Evolutionary conservation across 495 filamentous ascomycete species (phyloP).

Genomic region (Ramalina peruviana): DNA sequence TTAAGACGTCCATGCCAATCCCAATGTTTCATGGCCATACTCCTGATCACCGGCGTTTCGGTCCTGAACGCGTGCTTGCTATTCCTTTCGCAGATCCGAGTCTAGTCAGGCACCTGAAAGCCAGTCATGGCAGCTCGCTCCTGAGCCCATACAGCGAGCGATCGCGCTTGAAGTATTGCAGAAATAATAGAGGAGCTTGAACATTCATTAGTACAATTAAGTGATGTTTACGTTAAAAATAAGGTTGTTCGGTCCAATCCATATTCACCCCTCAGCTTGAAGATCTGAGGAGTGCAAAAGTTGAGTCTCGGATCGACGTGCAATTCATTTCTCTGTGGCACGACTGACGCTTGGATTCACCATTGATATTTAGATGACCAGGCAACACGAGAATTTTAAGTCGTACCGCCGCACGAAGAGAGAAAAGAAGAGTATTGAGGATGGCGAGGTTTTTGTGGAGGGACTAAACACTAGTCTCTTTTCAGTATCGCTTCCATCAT

Average conservation of each 20-base stretch:
- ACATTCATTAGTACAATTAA: too few species aligned
- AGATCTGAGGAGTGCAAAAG: neutral
- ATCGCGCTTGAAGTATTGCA: too few species aligned
- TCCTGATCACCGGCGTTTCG: too few species aligned
- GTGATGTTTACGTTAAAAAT: too few species aligned
- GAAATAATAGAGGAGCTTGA: neutral
- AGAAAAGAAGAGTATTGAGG: slow-evolving; percentile 25
- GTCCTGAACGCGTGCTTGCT: too few species aligned
- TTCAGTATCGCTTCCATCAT: neutral
- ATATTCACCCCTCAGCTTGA: slow-evolving; percentile 11
- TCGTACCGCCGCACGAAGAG: slow-evolving; percentile 51
- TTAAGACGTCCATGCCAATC: too few species aligned
- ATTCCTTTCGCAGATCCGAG: too few species aligned
- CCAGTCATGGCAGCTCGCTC: too few species aligned
- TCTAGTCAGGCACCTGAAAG: too few species aligned
- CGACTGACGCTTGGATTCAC: slow-evolving; percentile 45
- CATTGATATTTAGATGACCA: slow-evolving; percentile 30
- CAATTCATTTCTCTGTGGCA: slow-evolving; percentile 48
- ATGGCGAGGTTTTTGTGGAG: slow-evolving; percentile 4
- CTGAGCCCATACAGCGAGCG: too few species aligned
- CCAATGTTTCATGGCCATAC: too few species aligned
- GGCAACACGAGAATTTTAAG: slow-evolving; percentile 39
- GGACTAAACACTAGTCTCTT: neutral
- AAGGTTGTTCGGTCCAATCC: neutral
- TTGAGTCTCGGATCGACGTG: slow-evolving; percentile 28